Evolutionary conservation across 2,329 filamentous ascomycete genomes (phyloP).

Genomic region (Pseudogymnoascus sp.): DNA sequence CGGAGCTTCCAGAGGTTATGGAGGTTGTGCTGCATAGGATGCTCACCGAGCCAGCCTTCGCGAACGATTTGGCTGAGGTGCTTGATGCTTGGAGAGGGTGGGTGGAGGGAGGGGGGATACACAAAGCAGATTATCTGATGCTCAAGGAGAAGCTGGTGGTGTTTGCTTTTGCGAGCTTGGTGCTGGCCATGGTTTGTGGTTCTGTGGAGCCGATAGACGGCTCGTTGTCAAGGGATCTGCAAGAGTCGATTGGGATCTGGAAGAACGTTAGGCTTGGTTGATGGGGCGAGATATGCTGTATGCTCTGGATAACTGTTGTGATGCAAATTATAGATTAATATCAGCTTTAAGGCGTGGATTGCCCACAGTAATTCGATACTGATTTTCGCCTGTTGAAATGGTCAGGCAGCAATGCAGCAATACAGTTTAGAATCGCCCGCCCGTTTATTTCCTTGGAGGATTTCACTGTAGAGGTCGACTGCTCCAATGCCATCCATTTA

Average conservation of each 20-base stretch:
- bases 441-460: neutral
- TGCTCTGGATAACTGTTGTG: neutral
- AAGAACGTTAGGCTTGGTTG: constrained; percentile 43
- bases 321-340: neutral
- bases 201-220: constrained; percentile 39
- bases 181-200: constrained; percentile 41
- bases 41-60: constrained; percentile 40
- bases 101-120: constrained; percentile 48
- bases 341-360: neutral
- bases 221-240: constrained; percentile 42
- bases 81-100: constrained; percentile 46
- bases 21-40: constrained; percentile 43
- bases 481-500: neutral
- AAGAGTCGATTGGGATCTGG: constrained; percentile 48
- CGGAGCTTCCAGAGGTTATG: constrained; percentile 33
- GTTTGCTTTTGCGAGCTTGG: constrained; percentile 41
- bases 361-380: neutral
- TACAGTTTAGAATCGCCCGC: neutral
- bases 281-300: neutral
- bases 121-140: constrained; percentile 34
- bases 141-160: constrained; percentile 32
- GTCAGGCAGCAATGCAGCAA: neutral
- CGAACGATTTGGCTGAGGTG: constrained; percentile 34
- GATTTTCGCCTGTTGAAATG: neutral
- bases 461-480: neutral